Conservation (phyloP, 2,329 filamentous ascomycete species). For the Exophiala sp. region DNA sequence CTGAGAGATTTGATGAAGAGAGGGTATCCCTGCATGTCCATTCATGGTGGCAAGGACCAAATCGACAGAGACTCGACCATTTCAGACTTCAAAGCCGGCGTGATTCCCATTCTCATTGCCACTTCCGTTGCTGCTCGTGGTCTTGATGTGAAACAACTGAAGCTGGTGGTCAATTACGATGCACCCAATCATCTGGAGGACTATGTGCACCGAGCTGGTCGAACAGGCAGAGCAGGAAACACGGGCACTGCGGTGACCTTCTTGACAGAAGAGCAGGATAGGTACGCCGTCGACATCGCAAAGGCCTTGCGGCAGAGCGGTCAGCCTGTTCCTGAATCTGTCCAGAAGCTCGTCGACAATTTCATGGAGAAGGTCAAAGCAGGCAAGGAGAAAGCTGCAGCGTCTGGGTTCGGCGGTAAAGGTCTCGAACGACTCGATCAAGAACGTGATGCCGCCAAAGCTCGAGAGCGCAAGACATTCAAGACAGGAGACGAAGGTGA, state of each 20-base stretch:
- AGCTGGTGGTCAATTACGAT: slow-evolving; percentile 64
- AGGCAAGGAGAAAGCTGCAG: slow-evolving; percentile 77
- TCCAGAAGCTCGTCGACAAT: slow-evolving; percentile 56
- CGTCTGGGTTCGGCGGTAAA: slow-evolving; percentile 88
- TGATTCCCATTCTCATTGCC: slow-evolving; percentile 83
- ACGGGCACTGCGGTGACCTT: slow-evolving; percentile 95
- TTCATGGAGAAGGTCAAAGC: slow-evolving; percentile 88
- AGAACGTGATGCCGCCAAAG: slow-evolving; percentile 78
- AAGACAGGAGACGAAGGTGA: slow-evolving; percentile 83
- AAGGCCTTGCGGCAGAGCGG: slow-evolving; percentile 91
- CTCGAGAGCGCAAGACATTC: slow-evolving; percentile 80
- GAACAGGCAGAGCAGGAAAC: slow-evolving; percentile 79
- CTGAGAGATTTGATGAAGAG: slow-evolving; percentile 73
- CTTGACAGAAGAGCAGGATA: slow-evolving; percentile 83
- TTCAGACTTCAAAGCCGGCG: slow-evolving; percentile 84
- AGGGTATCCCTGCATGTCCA: slow-evolving; percentile 85
- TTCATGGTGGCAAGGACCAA: slow-evolving; percentile 91
- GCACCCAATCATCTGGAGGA: slow-evolving; percentile 55
- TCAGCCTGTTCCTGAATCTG: slow-evolving; percentile 67
- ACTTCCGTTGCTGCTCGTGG: slow-evolving; percentile 94
- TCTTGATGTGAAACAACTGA: slow-evolving; percentile 91
- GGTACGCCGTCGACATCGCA: slow-evolving; percentile 78
- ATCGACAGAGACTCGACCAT: slow-evolving; percentile 89
- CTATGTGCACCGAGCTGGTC: slow-evolving; percentile 93
- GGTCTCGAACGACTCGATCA: slow-evolving; percentile 87